Evolutionary conservation across 2,329 filamentous ascomycete genomes (phyloP).

Genomic region (Fusarium sp.): DNA sequence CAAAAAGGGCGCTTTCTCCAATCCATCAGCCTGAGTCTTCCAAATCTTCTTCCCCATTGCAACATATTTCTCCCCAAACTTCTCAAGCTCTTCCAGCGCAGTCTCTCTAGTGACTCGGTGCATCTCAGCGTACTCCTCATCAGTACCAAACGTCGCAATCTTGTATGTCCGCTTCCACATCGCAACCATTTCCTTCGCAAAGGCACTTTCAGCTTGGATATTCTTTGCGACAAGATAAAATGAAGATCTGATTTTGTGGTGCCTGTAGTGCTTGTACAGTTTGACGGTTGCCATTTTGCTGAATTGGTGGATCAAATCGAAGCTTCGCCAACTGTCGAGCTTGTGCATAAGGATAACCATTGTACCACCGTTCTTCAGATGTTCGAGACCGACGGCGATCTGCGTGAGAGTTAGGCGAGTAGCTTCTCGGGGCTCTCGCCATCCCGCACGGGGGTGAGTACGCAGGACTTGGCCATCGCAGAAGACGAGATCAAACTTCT

Average conservation of each 20-base stretch:
- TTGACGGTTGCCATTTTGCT: conserved; percentile 49
- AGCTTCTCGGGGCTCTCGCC: conserved; percentile 51
- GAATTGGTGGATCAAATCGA: conserved; percentile 53
- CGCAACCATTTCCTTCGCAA: conserved; percentile 50
- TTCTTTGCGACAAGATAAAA: conserved; percentile 64
- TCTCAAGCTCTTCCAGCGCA: not conserved
- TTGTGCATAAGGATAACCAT: conserved; percentile 64
- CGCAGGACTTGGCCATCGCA: conserved; percentile 61
- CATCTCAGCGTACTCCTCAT: not conserved
- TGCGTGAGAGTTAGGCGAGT: conserved; percentile 51
- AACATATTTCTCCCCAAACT: conserved; percentile 24
- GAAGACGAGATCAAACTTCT: conserved; percentile 55
- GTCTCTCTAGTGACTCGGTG: not conserved
- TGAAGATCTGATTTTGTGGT: conserved; percentile 57
- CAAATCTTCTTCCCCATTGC: conserved; percentile 20
- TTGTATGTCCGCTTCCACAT: conserved; percentile 55
- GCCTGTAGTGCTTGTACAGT: conserved; percentile 56
- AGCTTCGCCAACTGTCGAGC: conserved; percentile 53
- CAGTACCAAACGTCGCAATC: conserved; percentile 50
- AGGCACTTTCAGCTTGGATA: conserved; percentile 47
- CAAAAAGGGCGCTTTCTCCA: conserved; percentile 16
- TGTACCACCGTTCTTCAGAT: conserved; percentile 58
- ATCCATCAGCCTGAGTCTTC: conserved; percentile 22
- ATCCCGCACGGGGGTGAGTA: conserved; percentile 48
- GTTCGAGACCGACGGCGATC: conserved; percentile 58